Percentiles rank a stretch among this genome's conserved stretches.
These are phyloP conservation scores for Phytophthora crassamura DNA, from an alignment of 352 stramenopile species.

Conservation along the genomic window DNA sequence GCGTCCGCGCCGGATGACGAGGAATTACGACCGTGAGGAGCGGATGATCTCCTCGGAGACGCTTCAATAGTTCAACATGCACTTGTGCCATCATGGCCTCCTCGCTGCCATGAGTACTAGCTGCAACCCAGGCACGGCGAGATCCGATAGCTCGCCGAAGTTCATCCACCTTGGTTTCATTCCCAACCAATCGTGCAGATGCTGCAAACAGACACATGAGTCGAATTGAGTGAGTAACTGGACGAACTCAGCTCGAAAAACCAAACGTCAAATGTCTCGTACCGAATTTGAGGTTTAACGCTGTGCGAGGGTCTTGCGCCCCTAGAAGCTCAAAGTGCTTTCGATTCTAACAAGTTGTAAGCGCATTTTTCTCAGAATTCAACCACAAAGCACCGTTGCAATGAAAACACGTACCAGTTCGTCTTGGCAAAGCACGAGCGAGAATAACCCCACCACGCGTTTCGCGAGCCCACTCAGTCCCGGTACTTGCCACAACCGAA, in stretches of 20 bases:
- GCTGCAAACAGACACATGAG: slow-evolving; percentile 5
- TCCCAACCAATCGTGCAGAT: slow-evolving; percentile 10
- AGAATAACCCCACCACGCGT: slow-evolving; percentile 47
- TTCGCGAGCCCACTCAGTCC: slow-evolving; percentile 31
- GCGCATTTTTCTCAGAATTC: too few species aligned
- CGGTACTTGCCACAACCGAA: slow-evolving; percentile 59
- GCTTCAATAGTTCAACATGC: slow-evolving; percentile 37
- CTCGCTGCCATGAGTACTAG: slow-evolving; percentile 76
- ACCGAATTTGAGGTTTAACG: slow-evolving; percentile 83
- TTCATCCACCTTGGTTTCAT: slow-evolving; percentile 5
- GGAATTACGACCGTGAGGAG: slow-evolving; percentile 67
- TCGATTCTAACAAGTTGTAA: slow-evolving; percentile 40
- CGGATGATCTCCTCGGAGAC: slow-evolving; percentile 3
- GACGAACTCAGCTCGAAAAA: too few species aligned
- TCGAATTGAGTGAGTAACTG: too few species aligned
- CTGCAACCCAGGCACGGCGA: slow-evolving; percentile 56
- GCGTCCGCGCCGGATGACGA: slow-evolving; percentile 57
- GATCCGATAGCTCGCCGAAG: slow-evolving; percentile 29
- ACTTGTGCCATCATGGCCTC: slow-evolving; percentile 53
- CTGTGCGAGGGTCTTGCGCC: slow-evolving; percentile 29
- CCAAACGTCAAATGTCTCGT: slow-evolving; percentile 2
- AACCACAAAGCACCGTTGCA: too few species aligned
- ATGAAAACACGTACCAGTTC: slow-evolving; percentile 36
- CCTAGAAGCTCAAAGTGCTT: slow-evolving; percentile 58
- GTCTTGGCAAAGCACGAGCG: slow-evolving; percentile 72